phyloP scores from a whole-genome alignment of 129 eudicot species.

The Centrapalus pauciflorus region DNA sequence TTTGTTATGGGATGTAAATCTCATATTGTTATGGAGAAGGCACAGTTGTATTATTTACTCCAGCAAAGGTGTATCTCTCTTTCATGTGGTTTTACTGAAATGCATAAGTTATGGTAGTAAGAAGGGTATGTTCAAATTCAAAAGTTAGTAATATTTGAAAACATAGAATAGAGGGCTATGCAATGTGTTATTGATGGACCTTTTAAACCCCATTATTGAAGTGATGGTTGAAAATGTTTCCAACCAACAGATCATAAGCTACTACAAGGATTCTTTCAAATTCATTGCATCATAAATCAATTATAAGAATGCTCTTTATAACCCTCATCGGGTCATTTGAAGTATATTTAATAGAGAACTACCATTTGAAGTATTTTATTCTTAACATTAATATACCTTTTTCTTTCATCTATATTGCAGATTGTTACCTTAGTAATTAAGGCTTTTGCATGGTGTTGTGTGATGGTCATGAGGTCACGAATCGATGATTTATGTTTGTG shows the following conservation, averaged over 20 bases:
- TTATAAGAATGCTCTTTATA: too few relatives aligned
- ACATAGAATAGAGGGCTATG: too few relatives aligned
- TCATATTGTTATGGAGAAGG: too few relatives aligned
- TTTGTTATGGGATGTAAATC: too few relatives aligned
- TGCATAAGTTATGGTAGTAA: neutral
- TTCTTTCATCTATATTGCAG: conserved; percentile 32
- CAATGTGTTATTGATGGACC: too few relatives aligned
- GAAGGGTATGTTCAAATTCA: neutral
- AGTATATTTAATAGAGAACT: neutral
- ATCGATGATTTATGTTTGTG: conserved; percentile 67
- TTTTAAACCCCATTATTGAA: too few relatives aligned
- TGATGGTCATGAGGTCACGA: conserved; percentile 69
- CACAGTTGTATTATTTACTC: too few relatives aligned
- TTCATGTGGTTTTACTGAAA: neutral
- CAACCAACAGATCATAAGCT: neutral
- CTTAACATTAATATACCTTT: neutral
- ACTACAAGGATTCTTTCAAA: too few relatives aligned
- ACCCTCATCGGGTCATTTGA: too few relatives aligned
- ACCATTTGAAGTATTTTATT: neutral
- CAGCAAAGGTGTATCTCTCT: too few relatives aligned
- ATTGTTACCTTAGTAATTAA: conserved; percentile 60
- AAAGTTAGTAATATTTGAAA: neutral
- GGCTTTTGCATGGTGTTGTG: conserved; percentile 74
- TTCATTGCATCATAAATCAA: too few relatives aligned
- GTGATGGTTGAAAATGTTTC: neutral